phyloP scores from a whole-genome alignment of 1,284 basidiomycete genomes.

The Inonotus obliquus region DNA sequence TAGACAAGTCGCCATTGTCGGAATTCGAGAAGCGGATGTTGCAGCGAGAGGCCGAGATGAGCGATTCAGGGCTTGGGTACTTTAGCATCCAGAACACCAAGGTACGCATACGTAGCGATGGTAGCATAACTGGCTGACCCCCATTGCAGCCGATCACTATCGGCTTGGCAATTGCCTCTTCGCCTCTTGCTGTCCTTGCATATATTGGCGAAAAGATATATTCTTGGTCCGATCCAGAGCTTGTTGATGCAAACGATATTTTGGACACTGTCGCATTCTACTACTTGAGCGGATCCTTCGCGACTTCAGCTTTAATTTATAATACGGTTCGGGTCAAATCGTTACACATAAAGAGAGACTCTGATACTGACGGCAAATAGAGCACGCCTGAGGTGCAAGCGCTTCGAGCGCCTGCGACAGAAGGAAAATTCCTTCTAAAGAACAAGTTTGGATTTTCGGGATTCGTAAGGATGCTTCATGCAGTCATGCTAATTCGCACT shows the following conservation, averaged over 20 bases:
- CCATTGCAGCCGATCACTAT: conserved; percentile 22
- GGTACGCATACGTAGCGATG: too few relatives aligned
- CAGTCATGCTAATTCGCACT: not conserved
- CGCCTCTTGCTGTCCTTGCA: conserved; percentile 21
- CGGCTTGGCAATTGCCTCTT: conserved; percentile 21
- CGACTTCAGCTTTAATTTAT: conserved; percentile 23
- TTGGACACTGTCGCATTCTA: conserved; percentile 23
- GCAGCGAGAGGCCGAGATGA: conserved; percentile 15
- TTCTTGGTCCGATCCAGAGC: conserved; percentile 22
- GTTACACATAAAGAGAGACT: too few relatives aligned
- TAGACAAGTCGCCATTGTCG: not conserved
- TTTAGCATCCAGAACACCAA: conserved; percentile 21
- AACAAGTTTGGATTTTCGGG: conserved; percentile 21
- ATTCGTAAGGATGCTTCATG: conserved; percentile 16
- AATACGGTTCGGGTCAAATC: conserved; percentile 20
- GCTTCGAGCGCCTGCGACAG: too few relatives aligned
- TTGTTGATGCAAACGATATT: conserved; percentile 19
- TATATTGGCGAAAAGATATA: conserved; percentile 26
- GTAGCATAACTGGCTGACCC: too few relatives aligned
- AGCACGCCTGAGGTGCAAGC: too few relatives aligned
- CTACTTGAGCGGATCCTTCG: conserved; percentile 21
- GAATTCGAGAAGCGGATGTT: conserved; percentile 16
- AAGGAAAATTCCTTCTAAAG: conserved; percentile 13
- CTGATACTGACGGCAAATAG: too few relatives aligned
- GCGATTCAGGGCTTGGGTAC: conserved; percentile 20